Conservation (phyloP, 2,329 filamentous ascomycete species). For the Arthrocladium fulminans region DNA sequence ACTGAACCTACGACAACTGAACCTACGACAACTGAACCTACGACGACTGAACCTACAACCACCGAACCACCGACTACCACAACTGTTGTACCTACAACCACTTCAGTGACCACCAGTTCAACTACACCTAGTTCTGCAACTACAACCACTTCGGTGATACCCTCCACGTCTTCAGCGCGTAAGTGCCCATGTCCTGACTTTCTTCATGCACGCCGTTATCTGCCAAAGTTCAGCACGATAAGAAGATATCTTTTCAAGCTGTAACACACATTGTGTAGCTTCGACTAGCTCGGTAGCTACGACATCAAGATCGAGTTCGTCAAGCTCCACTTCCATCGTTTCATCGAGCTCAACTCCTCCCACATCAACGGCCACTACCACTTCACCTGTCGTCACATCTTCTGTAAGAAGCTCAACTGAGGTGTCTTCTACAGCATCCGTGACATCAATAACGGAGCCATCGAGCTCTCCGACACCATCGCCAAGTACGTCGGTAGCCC, state of each 20-base stretch:
- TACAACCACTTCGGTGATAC: not conserved
- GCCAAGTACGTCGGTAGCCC: slow-evolving; percentile 3
- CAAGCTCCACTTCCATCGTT: too few relatives aligned
- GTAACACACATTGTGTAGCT: slow-evolving; percentile 7
- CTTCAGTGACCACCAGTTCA: too few relatives aligned
- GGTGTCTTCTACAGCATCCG: slow-evolving; percentile 4
- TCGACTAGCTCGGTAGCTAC: slow-evolving; percentile 1
- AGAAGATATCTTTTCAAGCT: not conserved
- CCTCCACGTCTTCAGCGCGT: slow-evolving; percentile 1
- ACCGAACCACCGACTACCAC: too few relatives aligned
- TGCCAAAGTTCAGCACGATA: not conserved
- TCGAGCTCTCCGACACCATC: slow-evolving; percentile 10
- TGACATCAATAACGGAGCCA: not conserved
- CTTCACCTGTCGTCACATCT: slow-evolving; percentile 6
- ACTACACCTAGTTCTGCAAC: too few relatives aligned
- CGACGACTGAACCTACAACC: too few relatives aligned
- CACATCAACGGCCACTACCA: slow-evolving; percentile 5
- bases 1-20: too few relatives aligned
- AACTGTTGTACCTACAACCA: too few relatives aligned
- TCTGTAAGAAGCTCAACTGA: slow-evolving; percentile 3
- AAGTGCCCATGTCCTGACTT: too few relatives aligned
- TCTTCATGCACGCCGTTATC: not conserved
- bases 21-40: too few relatives aligned
- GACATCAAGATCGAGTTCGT: too few relatives aligned
- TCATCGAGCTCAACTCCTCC: slow-evolving; percentile 9